These are phyloP conservation scores for Collybiopsis confluens DNA, from an alignment of 768 basidiomycete genomes.

Conservation along the genomic window DNA sequence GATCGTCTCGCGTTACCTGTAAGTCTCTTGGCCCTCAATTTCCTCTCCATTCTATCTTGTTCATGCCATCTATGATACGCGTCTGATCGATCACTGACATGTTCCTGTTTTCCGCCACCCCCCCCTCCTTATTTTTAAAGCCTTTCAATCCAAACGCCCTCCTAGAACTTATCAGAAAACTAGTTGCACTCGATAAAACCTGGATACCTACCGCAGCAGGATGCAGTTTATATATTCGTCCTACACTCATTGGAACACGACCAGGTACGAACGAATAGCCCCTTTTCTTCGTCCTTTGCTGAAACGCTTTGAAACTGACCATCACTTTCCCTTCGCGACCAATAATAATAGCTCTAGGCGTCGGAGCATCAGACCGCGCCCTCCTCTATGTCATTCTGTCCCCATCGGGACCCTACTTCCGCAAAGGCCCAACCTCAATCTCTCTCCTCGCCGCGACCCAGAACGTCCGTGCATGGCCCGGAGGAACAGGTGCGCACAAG, in stretches of 20 bases:
- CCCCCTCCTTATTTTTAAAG: too few species aligned
- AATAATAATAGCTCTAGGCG: constrained; percentile 53
- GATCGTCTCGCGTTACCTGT: constrained; percentile 62
- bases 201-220: constrained; percentile 81
- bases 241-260: constrained; percentile 64
- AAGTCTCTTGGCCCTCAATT: not conserved
- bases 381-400: constrained; percentile 68
- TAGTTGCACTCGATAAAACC: constrained; percentile 64
- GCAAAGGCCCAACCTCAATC: constrained; percentile 54
- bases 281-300: not conserved
- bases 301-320: not conserved
- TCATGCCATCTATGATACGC: too few species aligned
- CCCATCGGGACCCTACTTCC: constrained; percentile 76
- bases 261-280: constrained; percentile 16
- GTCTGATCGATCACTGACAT: too few species aligned
- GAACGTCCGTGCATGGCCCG: constrained; percentile 44
- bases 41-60: too few species aligned
- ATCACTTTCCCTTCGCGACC: not conserved
- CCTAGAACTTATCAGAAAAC: constrained; percentile 66
- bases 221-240: constrained; percentile 83
- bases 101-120: too few species aligned
- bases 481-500: constrained; percentile 74
- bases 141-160: constrained; percentile 69
- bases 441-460: constrained; percentile 37
- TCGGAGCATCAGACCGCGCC: constrained; percentile 69